These are phyloP conservation scores for Penicillium daleae DNA, from an alignment of 495 filamentous ascomycete genomes.

Conservation along the genomic window DNA sequence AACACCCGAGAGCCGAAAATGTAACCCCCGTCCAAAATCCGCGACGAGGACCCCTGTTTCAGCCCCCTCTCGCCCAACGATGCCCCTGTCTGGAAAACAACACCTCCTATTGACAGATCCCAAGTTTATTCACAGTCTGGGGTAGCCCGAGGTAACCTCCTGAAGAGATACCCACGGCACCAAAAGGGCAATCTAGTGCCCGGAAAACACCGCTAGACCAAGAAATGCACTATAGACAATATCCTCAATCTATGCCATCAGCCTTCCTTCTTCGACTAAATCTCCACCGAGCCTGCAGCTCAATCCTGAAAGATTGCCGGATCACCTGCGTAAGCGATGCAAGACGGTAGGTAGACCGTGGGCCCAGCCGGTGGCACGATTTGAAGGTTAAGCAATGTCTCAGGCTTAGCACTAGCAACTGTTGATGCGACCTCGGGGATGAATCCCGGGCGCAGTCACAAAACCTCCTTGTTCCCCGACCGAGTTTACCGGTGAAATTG, in stretches of 20 bases:
- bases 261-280: neutral
- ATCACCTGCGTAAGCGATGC: neutral
- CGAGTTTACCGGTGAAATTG: slow-evolving; percentile 4
- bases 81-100: neutral
- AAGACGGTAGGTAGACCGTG: neutral
- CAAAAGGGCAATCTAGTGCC: neutral
- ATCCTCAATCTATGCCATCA: neutral
- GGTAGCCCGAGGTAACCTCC: slow-evolving; percentile 11
- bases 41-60: slow-evolving; percentile 17
- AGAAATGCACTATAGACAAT: neutral
- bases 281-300: neutral
- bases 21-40: neutral
- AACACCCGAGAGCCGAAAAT: too few relatives aligned
- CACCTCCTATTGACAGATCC: neutral
- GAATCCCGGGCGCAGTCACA: neutral
- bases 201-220: neutral
- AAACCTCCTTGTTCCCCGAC: neutral
- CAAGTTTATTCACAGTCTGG: slow-evolving; percentile 4
- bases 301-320: neutral
- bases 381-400: neutral
- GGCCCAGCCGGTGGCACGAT: neutral
- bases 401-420: neutral
- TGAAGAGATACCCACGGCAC: neutral
- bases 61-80: slow-evolving; percentile 2
- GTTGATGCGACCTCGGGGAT: neutral